A percentile compares a stretch with the other conserved stretches of the same genome.
Evolutionary conservation across 352 stramenopile species (phyloP).

Genomic region (Phytopythium boreale): DNA sequence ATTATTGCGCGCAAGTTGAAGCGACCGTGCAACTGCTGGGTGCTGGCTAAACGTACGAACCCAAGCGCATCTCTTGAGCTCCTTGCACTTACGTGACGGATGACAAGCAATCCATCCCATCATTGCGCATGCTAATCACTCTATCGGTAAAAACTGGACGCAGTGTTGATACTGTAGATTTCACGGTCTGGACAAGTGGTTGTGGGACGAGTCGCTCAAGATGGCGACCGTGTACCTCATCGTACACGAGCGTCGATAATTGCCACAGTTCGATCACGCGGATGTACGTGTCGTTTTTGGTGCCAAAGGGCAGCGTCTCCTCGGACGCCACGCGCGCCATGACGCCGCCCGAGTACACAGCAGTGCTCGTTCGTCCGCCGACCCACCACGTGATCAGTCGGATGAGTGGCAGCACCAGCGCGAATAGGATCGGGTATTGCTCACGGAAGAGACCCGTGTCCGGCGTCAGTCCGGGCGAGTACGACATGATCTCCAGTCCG

Average conservation of each 20-base stretch:
- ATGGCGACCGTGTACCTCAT: too few relatives aligned
- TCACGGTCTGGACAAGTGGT: neutral
- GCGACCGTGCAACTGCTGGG: too few relatives aligned
- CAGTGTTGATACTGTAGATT: too few relatives aligned
- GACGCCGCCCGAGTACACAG: constrained; percentile 28
- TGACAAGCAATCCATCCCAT: too few relatives aligned
- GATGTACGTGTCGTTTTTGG: constrained; percentile 31
- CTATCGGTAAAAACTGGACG: too few relatives aligned
- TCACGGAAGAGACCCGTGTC: constrained; percentile 43
- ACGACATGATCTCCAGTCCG: constrained; percentile 23
- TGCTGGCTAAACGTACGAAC: too few relatives aligned
- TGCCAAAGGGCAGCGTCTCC: constrained; percentile 18
- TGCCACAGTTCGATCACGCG: constrained; percentile 32
- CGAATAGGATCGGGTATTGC: constrained; percentile 19
- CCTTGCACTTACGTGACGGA: too few relatives aligned
- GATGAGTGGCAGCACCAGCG: constrained; percentile 33
- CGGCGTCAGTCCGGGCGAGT: constrained; percentile 35
- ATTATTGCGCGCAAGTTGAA: too few relatives aligned
- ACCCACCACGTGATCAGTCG: constrained; percentile 19
- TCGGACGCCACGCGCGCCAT: constrained; percentile 32
- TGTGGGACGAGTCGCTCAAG: too few relatives aligned
- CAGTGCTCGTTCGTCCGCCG: constrained; percentile 25
- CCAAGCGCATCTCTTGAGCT: too few relatives aligned
- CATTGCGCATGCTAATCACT: too few relatives aligned
- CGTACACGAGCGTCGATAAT: constrained; percentile 27